Evolutionary conservation across 768 basidiomycete genomes (phyloP).

Genomic region (Phaeotremella fagi): DNA sequence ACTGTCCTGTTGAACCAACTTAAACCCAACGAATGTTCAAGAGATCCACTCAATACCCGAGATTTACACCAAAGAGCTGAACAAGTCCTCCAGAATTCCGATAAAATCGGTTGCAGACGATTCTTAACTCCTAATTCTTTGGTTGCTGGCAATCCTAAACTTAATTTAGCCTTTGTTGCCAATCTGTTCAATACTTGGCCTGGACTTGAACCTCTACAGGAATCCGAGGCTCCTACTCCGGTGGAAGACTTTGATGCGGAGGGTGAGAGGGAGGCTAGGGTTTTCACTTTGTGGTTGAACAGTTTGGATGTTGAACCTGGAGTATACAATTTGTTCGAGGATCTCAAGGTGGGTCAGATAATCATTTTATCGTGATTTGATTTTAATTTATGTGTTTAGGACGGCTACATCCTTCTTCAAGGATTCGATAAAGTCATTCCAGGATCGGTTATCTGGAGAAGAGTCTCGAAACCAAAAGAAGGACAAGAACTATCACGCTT

Average conservation of each 20-base stretch:
- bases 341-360: slow-evolving; percentile 61
- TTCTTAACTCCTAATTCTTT: slow-evolving; percentile 90
- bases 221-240: slow-evolving; percentile 79
- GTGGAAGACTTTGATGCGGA: slow-evolving; percentile 99
- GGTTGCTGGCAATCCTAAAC: slow-evolving; percentile 87
- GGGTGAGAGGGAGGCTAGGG: slow-evolving; percentile 95
- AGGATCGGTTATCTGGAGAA: slow-evolving; percentile 86
- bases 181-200: slow-evolving; percentile 98
- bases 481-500: slow-evolving; percentile 82
- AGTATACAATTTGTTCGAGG: slow-evolving; percentile 94
- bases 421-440: slow-evolving; percentile 95
- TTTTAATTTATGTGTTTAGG: slow-evolving; percentile 30
- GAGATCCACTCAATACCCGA: slow-evolving; percentile 77
- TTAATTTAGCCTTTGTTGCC: slow-evolving; percentile 91
- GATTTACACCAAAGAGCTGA: slow-evolving; percentile 83
- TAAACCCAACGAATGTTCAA: slow-evolving; percentile 86
- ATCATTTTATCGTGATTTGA: not conserved
- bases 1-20: slow-evolving; percentile 92
- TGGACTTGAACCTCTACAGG: slow-evolving; percentile 87
- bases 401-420: slow-evolving; percentile 85
- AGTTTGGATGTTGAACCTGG: slow-evolving; percentile 92
- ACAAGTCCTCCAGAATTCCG: slow-evolving; percentile 88
- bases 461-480: slow-evolving; percentile 88
- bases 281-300: slow-evolving; percentile 98
- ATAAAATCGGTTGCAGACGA: slow-evolving; percentile 86